Evolutionary conservation across 805 yeast species (phyloP).

Genomic region (Saturnispora saitoi): DNA sequence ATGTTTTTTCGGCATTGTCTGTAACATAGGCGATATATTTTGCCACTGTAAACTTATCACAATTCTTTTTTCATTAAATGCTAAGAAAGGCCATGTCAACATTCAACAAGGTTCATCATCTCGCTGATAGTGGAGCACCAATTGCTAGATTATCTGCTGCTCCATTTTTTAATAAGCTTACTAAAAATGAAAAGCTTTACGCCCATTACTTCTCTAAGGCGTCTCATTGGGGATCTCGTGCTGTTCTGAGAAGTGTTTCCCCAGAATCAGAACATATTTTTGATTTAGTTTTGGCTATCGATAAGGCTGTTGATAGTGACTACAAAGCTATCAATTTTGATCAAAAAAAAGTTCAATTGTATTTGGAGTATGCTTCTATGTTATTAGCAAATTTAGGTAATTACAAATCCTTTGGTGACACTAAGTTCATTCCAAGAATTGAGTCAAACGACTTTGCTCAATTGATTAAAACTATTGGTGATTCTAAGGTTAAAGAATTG

Average conservation of each 20-base stretch:
- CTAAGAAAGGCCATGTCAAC: constrained; percentile 7
- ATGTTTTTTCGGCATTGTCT: no score
- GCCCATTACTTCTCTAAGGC: constrained; percentile 83
- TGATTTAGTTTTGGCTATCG: constrained; percentile 58
- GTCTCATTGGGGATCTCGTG: constrained; percentile 75
- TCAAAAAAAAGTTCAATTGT: constrained; percentile 21
- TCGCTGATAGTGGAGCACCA: constrained; percentile 62
- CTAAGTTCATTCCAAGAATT: constrained; percentile 70
- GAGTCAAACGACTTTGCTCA: constrained; percentile 38
- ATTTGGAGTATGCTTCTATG: constrained; percentile 70
- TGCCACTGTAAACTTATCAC: not conserved
- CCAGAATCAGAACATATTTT: constrained; percentile 71
- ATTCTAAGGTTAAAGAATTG: constrained; percentile 26
- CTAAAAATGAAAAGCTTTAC: constrained; percentile 52
- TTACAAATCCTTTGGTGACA: constrained; percentile 82
- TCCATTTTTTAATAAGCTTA: constrained; percentile 57
- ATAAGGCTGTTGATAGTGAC: constrained; percentile 42
- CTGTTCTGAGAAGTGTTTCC: constrained; percentile 71
- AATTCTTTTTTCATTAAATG: not conserved
- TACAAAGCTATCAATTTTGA: constrained; percentile 31
- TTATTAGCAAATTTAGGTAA: constrained; percentile 69
- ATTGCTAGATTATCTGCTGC: constrained; percentile 62
- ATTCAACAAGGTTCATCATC: constrained; percentile 22
- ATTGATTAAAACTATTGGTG: constrained; percentile 36
- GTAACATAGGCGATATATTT: not conserved